Conservation (phyloP, 2,329 filamentous ascomycete species). For the Botrytis hyacinthi region DNA sequence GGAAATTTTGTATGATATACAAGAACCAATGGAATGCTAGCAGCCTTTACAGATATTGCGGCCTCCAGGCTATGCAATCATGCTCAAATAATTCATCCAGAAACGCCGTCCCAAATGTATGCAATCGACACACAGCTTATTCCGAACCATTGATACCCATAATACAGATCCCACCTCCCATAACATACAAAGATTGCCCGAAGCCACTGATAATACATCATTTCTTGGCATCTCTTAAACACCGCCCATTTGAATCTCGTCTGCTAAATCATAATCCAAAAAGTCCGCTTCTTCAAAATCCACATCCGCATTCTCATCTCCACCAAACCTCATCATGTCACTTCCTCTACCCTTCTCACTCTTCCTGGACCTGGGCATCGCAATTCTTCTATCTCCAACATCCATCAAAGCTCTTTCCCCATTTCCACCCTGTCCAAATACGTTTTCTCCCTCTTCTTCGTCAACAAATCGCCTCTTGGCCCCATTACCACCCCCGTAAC, state of each 20-base stretch:
- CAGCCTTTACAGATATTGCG: neutral
- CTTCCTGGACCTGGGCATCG: conserved; percentile 28
- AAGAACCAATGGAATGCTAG: neutral
- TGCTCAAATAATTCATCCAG: neutral
- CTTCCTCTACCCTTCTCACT: conserved; percentile 29
- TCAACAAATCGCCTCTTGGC: conserved; percentile 34
- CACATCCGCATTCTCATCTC: conserved; percentile 48
- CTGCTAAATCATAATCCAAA: conserved; percentile 44
- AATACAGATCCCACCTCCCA: neutral
- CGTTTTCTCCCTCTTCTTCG: conserved; percentile 28
- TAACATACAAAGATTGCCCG: neutral
- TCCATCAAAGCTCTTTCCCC: conserved; percentile 21
- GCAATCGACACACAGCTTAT: neutral
- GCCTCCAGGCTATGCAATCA: neutral
- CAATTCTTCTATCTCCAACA: conserved; percentile 31
- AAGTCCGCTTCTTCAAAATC: conserved; percentile 71
- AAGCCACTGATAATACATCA: neutral
- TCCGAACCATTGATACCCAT: neutral
- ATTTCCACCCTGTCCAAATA: conserved; percentile 9
- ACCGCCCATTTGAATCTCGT: conserved; percentile 38
- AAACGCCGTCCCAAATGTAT: conserved; percentile 9
- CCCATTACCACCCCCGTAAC: conserved; percentile 8
- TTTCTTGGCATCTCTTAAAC: conserved; percentile 22
- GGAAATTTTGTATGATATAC: neutral
- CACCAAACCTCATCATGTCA: conserved; percentile 26